phyloP scores from a whole-genome alignment of 116 monocot genomes.

The Posidonia oceanica region DNA sequence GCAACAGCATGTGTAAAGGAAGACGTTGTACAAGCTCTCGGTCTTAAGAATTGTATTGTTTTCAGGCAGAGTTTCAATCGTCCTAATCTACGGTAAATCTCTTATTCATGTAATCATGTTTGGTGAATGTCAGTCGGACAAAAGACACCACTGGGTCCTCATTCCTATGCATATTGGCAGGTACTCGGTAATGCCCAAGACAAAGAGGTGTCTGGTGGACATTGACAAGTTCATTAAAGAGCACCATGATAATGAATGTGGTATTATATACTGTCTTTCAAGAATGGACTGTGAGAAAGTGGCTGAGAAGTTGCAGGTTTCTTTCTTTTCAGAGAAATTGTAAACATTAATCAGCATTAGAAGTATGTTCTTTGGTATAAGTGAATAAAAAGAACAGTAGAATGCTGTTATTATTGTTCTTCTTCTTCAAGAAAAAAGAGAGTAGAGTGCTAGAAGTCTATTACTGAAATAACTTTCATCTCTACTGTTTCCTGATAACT shows the following conservation, averaged over 20 bases:
- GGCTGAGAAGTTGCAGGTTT: conserved; percentile 81
- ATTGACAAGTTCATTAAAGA: conserved; percentile 84
- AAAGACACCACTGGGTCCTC: background rate
- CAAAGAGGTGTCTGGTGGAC: conserved; percentile 87
- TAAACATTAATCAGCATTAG: background rate
- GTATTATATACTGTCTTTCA: conserved; percentile 97
- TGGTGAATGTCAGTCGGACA: background rate
- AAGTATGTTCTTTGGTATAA: background rate
- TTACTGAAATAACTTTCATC: too few species aligned
- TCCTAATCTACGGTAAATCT: conserved; percentile 64
- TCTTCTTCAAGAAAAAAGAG: too few species aligned
- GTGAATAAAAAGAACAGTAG: background rate
- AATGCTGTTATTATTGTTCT: too few species aligned
- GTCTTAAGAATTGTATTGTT: conserved; percentile 85
- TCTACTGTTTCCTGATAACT: too few species aligned
- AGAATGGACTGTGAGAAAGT: conserved; percentile 99
- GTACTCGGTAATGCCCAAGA: conserved; percentile 82
- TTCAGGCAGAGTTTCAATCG: conserved; percentile 97
- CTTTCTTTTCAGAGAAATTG: background rate
- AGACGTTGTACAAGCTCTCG: conserved; percentile 99
- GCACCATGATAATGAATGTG: conserved; percentile 88
- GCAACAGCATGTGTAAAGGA: conserved; percentile 95
- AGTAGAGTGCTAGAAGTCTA: too few species aligned
- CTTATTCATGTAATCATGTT: background rate
- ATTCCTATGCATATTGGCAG: conserved; percentile 15